A percentile compares a stretch with the other conserved stretches of the same genome.
Evolutionary conservation across 2,329 filamentous ascomycete genomes (phyloP).

Genomic region (Cylindrodendrum hubeiense): DNA sequence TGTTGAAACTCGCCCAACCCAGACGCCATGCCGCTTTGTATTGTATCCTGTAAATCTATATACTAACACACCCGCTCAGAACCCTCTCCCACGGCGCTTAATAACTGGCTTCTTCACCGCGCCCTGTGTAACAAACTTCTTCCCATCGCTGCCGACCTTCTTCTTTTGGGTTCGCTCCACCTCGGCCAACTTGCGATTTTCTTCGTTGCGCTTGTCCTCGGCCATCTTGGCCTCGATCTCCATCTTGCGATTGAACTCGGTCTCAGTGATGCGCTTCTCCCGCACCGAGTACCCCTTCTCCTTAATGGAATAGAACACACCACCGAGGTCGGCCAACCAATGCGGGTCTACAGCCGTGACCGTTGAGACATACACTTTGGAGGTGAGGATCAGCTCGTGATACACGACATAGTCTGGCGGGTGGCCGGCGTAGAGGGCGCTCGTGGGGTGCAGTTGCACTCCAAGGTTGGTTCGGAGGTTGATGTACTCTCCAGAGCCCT

Average conservation of each 20-base stretch:
- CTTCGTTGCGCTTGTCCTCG: slow-evolving; percentile 79
- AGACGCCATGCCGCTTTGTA: slow-evolving; percentile 13
- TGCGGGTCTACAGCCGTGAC: slow-evolving; percentile 96
- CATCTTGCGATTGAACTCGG: slow-evolving; percentile 92
- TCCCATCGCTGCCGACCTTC: slow-evolving; percentile 52
- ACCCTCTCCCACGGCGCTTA: slow-evolving; percentile 68
- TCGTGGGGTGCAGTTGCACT: slow-evolving; percentile 94
- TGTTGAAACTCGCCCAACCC: not conserved
- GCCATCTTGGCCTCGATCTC: slow-evolving; percentile 95
- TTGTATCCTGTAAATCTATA: slow-evolving; percentile 10
- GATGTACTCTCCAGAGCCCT: slow-evolving; percentile 97
- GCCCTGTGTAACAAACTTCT: slow-evolving; percentile 72
- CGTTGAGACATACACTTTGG: slow-evolving; percentile 97
- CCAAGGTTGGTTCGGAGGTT: slow-evolving; percentile 95
- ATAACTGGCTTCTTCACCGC: slow-evolving; percentile 72
- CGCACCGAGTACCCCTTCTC: slow-evolving; percentile 95
- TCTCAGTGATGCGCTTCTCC: slow-evolving; percentile 88
- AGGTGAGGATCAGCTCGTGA: slow-evolving; percentile 96
- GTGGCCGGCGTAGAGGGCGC: slow-evolving; percentile 93
- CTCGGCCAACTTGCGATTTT: slow-evolving; percentile 66
- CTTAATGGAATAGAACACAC: slow-evolving; percentile 97
- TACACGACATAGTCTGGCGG: slow-evolving; percentile 98
- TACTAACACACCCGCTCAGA: slow-evolving; percentile 50
- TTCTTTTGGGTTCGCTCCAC: slow-evolving; percentile 60
- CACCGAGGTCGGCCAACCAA: slow-evolving; percentile 96